Evolutionary conservation across 1,139 yeast species (phyloP), one percentile per base, ranked within the genome.

Genomic region (Spencermartinsiella ligniputridi): DNA sequence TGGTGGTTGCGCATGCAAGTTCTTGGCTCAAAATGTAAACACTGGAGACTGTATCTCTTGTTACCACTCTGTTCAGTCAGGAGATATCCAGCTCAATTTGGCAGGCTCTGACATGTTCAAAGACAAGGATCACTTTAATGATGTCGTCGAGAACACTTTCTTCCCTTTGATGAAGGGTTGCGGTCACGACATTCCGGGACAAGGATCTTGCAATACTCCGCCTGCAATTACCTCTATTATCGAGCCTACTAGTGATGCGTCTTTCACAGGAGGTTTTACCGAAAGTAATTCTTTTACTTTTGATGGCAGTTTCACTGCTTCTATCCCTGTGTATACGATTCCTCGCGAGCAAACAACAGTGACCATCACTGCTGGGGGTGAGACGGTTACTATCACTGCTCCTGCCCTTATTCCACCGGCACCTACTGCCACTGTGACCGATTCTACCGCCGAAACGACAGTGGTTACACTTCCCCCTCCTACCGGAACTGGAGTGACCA

Each of bases 41-140:
- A 47, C 50, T 9, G 56, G 53, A 6, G 40, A 53, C 42, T 55
- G 60, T 42, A 37, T 43, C 25, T 46, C 52, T 2, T 55, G 60
- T 37, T 49, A 55, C 37, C 30, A 47, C 17, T 51, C 52, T 9
- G 46, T 43, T 25, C 35, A 51, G 39, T 17, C 39, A 21, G 48
- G 48, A 19, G 30, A 44, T 2, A 38, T 55, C 11, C 42, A 46
- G 17, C 50, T 55, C 18, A 48, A 52, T 38, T 42, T 55, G 32
- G 56, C 42, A 3, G 53, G 50, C 13, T 49, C 54, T 4, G 50
- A 43, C 1, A 45, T 49, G 49, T 55, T 54, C 35, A 39, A 40
- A 24, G 40, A 46, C 27, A 39, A 45, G 24, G 52, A 48, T 12
- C 49, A 48, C 30, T 55, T 55, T 41, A 41, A 46, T 35, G 52